Evolutionary conservation across 805 yeast genomes (phyloP).

Genomic region (Suhomyces tanzawaensis): DNA sequence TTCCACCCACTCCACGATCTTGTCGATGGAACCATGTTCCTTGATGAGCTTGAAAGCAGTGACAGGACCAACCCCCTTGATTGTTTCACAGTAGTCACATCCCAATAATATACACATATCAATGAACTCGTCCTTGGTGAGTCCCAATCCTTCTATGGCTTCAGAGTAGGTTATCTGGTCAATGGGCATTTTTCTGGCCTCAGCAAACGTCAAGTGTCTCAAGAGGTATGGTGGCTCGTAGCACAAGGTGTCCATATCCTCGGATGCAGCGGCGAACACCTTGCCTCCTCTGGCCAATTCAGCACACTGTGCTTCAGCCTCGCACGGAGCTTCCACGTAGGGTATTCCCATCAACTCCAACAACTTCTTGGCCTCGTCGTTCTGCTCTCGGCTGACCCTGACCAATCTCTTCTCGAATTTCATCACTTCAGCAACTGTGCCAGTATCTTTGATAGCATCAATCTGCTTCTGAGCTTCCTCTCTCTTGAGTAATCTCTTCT

Average conservation of each 20-base stretch:
- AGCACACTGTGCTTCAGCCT: slow-evolving; percentile 99
- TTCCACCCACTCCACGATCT: slow-evolving; percentile 63
- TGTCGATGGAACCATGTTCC: slow-evolving; percentile 80
- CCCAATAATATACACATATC: slow-evolving; percentile 93
- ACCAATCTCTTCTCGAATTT: slow-evolving; percentile 85
- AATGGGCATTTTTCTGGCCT: slow-evolving; percentile 88
- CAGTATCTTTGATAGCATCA: slow-evolving; percentile 73
- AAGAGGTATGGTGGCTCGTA: slow-evolving; percentile 81
- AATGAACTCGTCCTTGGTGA: slow-evolving; percentile 70
- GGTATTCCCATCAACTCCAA: slow-evolving; percentile 94
- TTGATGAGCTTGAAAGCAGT: slow-evolving; percentile 86
- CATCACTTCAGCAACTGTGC: slow-evolving; percentile 72
- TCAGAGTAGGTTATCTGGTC: slow-evolving; percentile 70
- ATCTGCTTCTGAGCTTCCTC: slow-evolving; percentile 79
- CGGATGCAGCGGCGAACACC: slow-evolving; percentile 96
- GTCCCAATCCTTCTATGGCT: slow-evolving; percentile 74
- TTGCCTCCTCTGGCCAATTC: slow-evolving; percentile 84
- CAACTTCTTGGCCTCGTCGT: slow-evolving; percentile 86
- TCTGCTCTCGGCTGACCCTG: slow-evolving; percentile 83
- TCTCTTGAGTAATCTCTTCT: slow-evolving; percentile 75
- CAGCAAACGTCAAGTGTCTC: slow-evolving; percentile 90
- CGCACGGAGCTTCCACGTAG: slow-evolving; percentile 89
- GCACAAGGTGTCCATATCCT: slow-evolving; percentile 98
- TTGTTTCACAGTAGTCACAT: slow-evolving; percentile 96
- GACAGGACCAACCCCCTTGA: slow-evolving; percentile 93